These are phyloP conservation scores for Talaromyces marneffei DNA, from an alignment of 2,329 filamentous ascomycete species.

Conservation along the genomic window DNA sequence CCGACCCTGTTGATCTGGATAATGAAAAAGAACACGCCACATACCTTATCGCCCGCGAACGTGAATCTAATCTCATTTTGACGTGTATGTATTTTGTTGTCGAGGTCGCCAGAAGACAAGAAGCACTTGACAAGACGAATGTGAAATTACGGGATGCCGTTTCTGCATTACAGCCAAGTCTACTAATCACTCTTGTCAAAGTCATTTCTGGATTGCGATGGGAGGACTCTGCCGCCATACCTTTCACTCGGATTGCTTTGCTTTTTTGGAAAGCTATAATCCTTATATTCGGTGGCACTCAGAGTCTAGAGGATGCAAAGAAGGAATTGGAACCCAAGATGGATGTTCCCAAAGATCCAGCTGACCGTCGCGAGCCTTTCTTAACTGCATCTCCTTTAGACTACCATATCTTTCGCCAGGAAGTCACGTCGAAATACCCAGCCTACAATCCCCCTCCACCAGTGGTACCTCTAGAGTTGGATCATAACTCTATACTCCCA, in stretches of 20 bases:
- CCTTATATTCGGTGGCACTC: slow-evolving; percentile 73
- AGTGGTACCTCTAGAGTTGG: slow-evolving; percentile 75
- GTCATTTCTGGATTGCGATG: slow-evolving; percentile 64
- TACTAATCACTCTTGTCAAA: slow-evolving; percentile 68
- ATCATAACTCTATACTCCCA: slow-evolving; percentile 85
- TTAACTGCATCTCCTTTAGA: slow-evolving; percentile 93
- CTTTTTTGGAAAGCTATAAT: slow-evolving; percentile 89
- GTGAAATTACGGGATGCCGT: slow-evolving; percentile 25
- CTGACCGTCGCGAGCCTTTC: slow-evolving; percentile 61
- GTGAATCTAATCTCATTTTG: slow-evolving; percentile 39
- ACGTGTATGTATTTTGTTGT: slow-evolving; percentile 40
- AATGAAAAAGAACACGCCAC: slow-evolving; percentile 29
- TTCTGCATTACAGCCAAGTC: slow-evolving; percentile 55
- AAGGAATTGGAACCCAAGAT: slow-evolving; percentile 53
- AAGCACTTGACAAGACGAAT: slow-evolving; percentile 21
- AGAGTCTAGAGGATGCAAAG: slow-evolving; percentile 69
- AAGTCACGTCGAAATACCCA: slow-evolving; percentile 96
- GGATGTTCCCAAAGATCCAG: slow-evolving; percentile 41
- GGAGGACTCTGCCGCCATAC: slow-evolving; percentile 53
- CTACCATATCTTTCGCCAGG: slow-evolving; percentile 92
- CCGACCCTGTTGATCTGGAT: slow-evolving; percentile 19
- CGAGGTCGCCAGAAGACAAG: slow-evolving; percentile 37
- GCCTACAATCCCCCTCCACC: slow-evolving; percentile 87
- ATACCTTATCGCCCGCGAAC: slow-evolving; percentile 33
- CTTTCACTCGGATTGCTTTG: slow-evolving; percentile 59